Percentiles rank a stretch among this genome's conserved stretches.
These are phyloP conservation scores for Pleurotus tuoliensis DNA, from an alignment of 768 basidiomycete genomes.

Conservation along the genomic window DNA sequence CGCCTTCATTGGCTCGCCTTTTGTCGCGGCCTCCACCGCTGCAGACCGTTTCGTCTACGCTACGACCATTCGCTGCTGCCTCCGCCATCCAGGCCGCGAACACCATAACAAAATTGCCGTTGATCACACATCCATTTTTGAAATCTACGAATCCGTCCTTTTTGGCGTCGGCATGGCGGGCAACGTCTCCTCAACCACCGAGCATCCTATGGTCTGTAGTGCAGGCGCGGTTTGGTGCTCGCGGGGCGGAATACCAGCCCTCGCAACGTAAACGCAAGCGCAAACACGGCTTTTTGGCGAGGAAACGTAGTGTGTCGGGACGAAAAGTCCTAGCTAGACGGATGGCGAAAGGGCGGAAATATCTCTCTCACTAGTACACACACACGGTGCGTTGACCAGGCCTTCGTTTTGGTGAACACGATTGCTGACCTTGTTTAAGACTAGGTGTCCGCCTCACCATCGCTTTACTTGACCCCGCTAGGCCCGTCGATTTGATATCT, in stretches of 20 bases:
- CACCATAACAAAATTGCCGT: conserved; percentile 12
- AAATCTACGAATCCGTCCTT: conserved; percentile 17
- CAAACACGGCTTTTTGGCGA: conserved; percentile 85
- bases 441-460: no score
- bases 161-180: conserved; percentile 11
- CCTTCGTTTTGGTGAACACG: no score
- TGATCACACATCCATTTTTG: conserved; percentile 15
- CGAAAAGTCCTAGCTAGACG: conserved; percentile 71
- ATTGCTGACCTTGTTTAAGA: no score
- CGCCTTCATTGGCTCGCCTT: conserved; percentile 31
- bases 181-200: conserved; percentile 15
- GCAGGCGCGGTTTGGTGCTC: conserved; percentile 61
- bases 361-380: conserved; percentile 65
- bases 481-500: no score
- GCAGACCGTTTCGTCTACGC: conserved; percentile 10
- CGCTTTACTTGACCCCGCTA: no score
- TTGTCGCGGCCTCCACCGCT: conserved; percentile 31
- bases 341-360: conserved; percentile 71
- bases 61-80: neutral
- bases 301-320: conserved; percentile 66
- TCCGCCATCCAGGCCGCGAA: conserved; percentile 1
- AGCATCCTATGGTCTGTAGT: conserved; percentile 37
- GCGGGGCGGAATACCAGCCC: conserved; percentile 95
- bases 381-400: neutral
- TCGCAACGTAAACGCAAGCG: conserved; percentile 90